A percentile compares a stretch with the other conserved stretches of the same genome.
phyloP scores from a whole-genome alignment of 2,329 filamentous ascomycete genomes.

The Ophiostoma sp. region DNA sequence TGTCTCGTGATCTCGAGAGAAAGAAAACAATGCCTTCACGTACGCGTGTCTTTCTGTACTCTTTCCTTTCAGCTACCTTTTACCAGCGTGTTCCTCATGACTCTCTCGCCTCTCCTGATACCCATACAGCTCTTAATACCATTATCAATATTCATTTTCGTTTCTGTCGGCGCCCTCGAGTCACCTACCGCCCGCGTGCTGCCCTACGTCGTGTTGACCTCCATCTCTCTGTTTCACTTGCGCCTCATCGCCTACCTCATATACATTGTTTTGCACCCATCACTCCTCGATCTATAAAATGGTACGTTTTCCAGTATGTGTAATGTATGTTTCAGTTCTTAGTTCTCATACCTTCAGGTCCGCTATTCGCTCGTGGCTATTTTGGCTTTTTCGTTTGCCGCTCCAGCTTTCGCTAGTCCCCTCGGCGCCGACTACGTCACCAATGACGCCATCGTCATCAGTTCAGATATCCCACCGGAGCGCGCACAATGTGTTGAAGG shows the following conservation, averaged over 20 bases:
- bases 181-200: constrained; percentile 13
- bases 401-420: background rate
- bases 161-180: constrained; percentile 14
- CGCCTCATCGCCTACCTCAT: constrained; percentile 20
- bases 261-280: constrained; percentile 5
- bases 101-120: constrained; percentile 16
- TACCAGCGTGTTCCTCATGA: background rate
- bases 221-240: constrained; percentile 14
- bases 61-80: background rate
- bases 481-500: background rate
- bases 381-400: background rate
- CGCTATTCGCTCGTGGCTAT: background rate
- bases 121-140: constrained; percentile 17
- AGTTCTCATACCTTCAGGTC: background rate
- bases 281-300: constrained; percentile 12
- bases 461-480: background rate
- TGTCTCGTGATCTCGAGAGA: background rate
- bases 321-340: background rate
- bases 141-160: constrained; percentile 10
- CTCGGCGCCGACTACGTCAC: background rate
- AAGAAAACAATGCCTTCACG: background rate
- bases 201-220: constrained; percentile 10
- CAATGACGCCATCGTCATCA: background rate
- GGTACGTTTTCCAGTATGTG: background rate
- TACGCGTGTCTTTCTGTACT: background rate